Conservation (phyloP, 2,329 filamentous ascomycete genomes). For the Curvularia eragrostidis region DNA sequence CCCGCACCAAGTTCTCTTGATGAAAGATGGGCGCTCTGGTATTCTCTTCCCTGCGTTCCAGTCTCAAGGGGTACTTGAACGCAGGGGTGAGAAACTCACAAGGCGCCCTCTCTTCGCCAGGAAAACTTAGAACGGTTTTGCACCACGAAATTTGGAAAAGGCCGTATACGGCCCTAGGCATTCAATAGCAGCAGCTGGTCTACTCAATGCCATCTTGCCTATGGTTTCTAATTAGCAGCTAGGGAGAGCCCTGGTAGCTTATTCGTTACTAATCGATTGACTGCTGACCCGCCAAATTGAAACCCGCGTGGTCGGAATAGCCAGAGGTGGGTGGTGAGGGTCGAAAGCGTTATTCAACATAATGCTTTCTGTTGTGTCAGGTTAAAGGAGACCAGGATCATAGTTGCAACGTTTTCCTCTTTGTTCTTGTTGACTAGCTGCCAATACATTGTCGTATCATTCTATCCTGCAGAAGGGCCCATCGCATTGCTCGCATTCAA, state of each 20-base stretch:
- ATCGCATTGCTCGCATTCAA: not conserved
- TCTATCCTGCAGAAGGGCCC: not conserved
- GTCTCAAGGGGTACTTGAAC: not conserved
- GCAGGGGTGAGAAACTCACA: not conserved
- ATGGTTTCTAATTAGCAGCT: not conserved
- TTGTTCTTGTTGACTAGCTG: not conserved
- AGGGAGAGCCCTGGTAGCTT: too few relatives aligned
- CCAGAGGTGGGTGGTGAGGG: not conserved
- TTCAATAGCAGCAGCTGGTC: not conserved
- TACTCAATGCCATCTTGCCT: not conserved
- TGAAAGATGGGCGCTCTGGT: not conserved
- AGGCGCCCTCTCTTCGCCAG: not conserved
- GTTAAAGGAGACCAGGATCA: too few relatives aligned
- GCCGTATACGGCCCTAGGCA: constrained; percentile 1
- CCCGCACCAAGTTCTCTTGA: not conserved
- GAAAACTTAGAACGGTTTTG: not conserved
- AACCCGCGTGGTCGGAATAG: not conserved
- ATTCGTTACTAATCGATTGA: too few relatives aligned
- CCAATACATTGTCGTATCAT: not conserved
- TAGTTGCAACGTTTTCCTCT: too few relatives aligned
- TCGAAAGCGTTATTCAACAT: not conserved
- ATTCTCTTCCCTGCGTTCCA: constrained; percentile 3
- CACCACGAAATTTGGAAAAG: not conserved
- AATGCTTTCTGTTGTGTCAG: too few relatives aligned
- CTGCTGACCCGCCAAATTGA: not conserved